phyloP scores from a whole-genome alignment of 2,329 filamentous ascomycete genomes.

The Cordyceps fumosorosea region DNA sequence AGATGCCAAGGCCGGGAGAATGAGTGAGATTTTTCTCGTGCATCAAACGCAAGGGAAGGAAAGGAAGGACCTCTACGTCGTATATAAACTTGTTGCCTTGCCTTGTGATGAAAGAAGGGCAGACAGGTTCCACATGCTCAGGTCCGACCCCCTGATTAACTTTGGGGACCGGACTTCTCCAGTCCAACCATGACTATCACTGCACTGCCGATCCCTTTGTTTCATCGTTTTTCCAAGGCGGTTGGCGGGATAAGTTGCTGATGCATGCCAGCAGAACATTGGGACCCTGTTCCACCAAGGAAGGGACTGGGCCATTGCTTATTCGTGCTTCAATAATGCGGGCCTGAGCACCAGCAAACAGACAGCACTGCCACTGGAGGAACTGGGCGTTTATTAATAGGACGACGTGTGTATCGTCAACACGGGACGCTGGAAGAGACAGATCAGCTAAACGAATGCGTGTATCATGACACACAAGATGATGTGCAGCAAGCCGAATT shows the following conservation, averaged over 20 bases:
- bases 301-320: neutral
- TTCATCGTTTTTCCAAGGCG: constrained; percentile 7
- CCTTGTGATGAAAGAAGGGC: neutral
- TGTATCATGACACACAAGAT: neutral
- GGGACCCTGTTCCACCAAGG: constrained; percentile 2
- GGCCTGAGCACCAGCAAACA: constrained; percentile 6
- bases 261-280: neutral
- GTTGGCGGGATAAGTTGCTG: neutral
- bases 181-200: neutral
- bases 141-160: neutral
- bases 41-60: neutral
- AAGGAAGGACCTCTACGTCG: neutral
- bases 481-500: neutral
- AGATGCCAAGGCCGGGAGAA: neutral
- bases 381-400: neutral
- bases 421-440: neutral
- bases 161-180: neutral
- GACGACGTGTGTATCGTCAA: neutral
- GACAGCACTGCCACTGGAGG: neutral
- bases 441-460: neutral
- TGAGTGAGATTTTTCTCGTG: neutral
- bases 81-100: neutral
- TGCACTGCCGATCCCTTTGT: constrained; percentile 10
- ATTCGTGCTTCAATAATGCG: neutral
- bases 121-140: neutral